phyloP scores from a whole-genome alignment of 116 monocot genomes.

The Dioscorea cayenensis region DNA sequence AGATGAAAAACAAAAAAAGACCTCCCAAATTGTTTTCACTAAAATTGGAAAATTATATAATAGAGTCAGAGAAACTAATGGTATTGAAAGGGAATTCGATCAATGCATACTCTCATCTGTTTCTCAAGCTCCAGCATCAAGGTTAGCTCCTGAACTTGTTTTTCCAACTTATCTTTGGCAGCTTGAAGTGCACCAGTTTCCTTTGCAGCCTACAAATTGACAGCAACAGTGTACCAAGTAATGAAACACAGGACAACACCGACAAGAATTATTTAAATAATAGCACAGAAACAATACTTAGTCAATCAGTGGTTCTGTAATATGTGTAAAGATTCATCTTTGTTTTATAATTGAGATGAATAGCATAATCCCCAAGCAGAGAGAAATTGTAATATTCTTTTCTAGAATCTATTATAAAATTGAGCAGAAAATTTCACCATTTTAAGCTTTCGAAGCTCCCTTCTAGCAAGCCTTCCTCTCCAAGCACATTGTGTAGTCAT shows the following conservation, averaged over 20 bases:
- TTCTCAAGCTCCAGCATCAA: conserved; percentile 75
- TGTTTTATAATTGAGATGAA: too few relatives aligned
- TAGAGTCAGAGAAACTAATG: background rate
- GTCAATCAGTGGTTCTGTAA: too few relatives aligned
- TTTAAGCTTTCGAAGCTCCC: conserved; percentile 74
- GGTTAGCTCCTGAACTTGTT: conserved; percentile 89
- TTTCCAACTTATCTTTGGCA: conserved; percentile 92
- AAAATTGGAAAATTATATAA: background rate
- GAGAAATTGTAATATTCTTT: too few relatives aligned
- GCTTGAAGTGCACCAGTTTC: conserved; percentile 96
- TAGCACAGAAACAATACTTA: background rate
- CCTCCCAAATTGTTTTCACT: background rate
- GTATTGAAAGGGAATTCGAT: background rate
- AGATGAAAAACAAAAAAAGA: background rate
- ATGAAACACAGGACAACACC: background rate
- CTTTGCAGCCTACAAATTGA: conserved; percentile 55
- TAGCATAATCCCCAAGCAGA: too few relatives aligned
- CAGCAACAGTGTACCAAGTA: background rate
- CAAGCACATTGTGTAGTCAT: conserved; percentile 76
- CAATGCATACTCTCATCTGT: conserved; percentile 55
- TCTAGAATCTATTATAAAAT: background rate
- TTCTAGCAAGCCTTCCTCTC: conserved; percentile 74
- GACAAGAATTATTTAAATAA: background rate
- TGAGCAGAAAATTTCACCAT: conserved; percentile 34
- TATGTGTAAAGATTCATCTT: too few relatives aligned